These are phyloP conservation scores for Aspergillus baeticus DNA, from an alignment of 495 filamentous ascomycete genomes.

Conservation along the genomic window DNA sequence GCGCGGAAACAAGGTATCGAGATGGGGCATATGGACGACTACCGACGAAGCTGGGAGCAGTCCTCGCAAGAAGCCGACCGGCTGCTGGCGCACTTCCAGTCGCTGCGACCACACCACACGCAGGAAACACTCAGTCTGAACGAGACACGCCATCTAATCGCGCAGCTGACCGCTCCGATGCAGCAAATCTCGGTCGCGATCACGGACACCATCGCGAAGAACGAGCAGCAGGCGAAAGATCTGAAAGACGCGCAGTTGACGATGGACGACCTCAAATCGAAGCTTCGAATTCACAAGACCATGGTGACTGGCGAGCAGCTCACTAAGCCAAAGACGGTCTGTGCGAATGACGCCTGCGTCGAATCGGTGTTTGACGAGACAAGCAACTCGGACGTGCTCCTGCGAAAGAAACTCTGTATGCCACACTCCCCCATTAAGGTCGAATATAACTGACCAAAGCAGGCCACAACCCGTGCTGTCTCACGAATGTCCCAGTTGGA, in stretches of 20 bases:
- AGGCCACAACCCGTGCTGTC: slow-evolving; percentile 10
- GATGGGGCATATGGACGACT: slow-evolving; percentile 11
- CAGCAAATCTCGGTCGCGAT: slow-evolving; percentile 11
- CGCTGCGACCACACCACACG: slow-evolving; percentile 7
- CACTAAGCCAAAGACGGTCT: slow-evolving; percentile 7
- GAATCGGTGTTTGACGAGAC: slow-evolving; percentile 6
- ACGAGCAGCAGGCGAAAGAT: not conserved
- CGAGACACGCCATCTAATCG: slow-evolving; percentile 10
- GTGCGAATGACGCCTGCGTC: not conserved
- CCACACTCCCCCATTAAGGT: not conserved
- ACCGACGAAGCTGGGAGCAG: slow-evolving; percentile 10
- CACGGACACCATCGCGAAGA: slow-evolving; percentile 5
- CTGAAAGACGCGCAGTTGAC: not conserved
- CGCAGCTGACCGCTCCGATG: slow-evolving; percentile 10
- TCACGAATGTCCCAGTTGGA: slow-evolving; percentile 8
- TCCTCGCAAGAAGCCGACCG: slow-evolving; percentile 2
- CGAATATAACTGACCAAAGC: not conserved
- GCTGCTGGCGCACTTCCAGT: slow-evolving; percentile 9
- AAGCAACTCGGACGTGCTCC: not conserved
- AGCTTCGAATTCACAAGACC: slow-evolving; percentile 8
- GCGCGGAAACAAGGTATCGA: slow-evolving; percentile 7
- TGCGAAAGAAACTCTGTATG: slow-evolving; percentile 9
- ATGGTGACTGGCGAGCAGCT: slow-evolving; percentile 1
- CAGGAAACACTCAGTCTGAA: slow-evolving; percentile 9
- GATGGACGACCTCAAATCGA: not conserved